These are phyloP conservation scores for Fomitopsis palustris DNA, from an alignment of 1,284 basidiomycete genomes.

Conservation along the genomic window DNA sequence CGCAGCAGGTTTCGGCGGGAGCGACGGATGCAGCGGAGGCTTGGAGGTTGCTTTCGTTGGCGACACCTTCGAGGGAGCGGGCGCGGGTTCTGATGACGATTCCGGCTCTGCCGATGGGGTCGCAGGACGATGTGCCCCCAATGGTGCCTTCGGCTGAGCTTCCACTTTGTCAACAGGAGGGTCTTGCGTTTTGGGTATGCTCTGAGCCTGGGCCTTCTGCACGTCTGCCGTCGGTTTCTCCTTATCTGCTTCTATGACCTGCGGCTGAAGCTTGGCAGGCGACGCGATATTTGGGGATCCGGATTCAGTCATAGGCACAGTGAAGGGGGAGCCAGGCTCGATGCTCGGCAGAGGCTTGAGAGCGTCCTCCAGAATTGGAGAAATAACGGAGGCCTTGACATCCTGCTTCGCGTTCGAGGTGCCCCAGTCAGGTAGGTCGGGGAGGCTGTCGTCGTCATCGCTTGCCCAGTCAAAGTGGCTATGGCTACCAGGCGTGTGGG, in stretches of 20 bases:
- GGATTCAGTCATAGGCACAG: neutral
- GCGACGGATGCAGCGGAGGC: slow-evolving; percentile 40
- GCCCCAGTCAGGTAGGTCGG: slow-evolving; percentile 81
- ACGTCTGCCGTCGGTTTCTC: neutral
- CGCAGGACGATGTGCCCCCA: neutral
- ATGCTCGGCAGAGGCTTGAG: slow-evolving; percentile 60
- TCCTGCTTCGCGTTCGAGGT: slow-evolving; percentile 29
- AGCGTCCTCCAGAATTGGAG: slow-evolving; percentile 65
- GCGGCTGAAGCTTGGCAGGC: neutral
- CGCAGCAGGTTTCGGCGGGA: slow-evolving; percentile 43
- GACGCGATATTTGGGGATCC: neutral
- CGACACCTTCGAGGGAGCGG: slow-evolving; percentile 2
- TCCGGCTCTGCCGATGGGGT: neutral
- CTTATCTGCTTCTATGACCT: neutral
- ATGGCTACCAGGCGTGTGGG: slow-evolving; percentile 60
- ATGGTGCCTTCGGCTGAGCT: neutral
- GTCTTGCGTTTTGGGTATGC: neutral
- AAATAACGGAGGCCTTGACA: slow-evolving; percentile 43
- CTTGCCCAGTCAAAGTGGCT: slow-evolving; percentile 81
- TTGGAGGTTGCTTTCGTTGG: slow-evolving; percentile 9
- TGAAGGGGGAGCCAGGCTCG: slow-evolving; percentile 19
- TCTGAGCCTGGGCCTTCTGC: neutral
- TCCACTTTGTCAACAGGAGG: neutral
- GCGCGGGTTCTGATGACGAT: neutral
- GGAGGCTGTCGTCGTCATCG: slow-evolving; percentile 77